Conservation (phyloP, 140 eudicot genomes). For the Stevia rebaudiana region DNA sequence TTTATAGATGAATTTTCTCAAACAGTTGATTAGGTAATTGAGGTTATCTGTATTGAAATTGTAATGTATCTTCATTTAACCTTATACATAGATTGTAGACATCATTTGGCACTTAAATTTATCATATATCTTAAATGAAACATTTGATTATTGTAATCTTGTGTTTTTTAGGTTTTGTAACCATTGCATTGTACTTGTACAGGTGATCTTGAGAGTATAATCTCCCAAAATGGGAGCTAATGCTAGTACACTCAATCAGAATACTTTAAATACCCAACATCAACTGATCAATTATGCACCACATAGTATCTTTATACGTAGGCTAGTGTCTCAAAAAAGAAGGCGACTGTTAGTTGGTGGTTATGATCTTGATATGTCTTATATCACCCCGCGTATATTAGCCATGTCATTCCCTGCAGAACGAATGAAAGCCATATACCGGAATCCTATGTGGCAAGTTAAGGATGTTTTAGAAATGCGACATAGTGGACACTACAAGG, state of each 20-base stretch:
- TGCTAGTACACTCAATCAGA: conserved; percentile 28
- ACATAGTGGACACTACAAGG: conserved; percentile 68
- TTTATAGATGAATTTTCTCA: neutral
- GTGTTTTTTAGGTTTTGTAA: neutral
- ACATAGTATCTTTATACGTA: conserved; percentile 43
- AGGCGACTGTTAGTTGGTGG: conserved; percentile 67
- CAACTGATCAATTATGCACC: conserved; percentile 48
- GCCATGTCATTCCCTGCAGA: conserved; percentile 91
- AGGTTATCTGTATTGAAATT: neutral
- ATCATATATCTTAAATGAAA: neutral
- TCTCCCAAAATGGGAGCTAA: conserved; percentile 40
- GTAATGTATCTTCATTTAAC: neutral
- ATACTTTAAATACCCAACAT: conserved; percentile 21
- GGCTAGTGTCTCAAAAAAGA: conserved; percentile 56
- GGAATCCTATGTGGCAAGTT: conserved; percentile 88
- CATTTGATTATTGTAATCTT: neutral
- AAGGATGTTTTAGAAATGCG: conserved; percentile 66
- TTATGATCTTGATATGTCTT: conserved; percentile 70
- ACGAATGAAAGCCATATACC: conserved; percentile 59
- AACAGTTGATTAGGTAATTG: neutral
- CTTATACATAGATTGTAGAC: no score
- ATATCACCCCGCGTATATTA: conserved; percentile 61
- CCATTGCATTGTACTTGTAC: neutral
- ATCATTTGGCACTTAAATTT: neutral
- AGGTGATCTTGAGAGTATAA: conserved; percentile 27